These are phyloP conservation scores for Cichorium intybus DNA, from an alignment of 140 eudicot genomes.

Conservation along the genomic window DNA sequence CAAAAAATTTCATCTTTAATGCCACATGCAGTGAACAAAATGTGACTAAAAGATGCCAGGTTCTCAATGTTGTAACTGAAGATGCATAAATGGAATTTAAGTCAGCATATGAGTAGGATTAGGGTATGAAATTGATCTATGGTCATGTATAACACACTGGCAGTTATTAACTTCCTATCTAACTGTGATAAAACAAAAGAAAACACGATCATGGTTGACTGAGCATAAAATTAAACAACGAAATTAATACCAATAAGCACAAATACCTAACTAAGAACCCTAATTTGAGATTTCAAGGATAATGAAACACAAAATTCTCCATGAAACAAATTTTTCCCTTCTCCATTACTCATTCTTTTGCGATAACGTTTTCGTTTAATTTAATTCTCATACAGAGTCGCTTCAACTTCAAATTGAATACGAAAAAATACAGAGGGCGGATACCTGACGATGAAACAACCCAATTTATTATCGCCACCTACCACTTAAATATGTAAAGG, in stretches of 20 bases:
- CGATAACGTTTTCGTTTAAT: not conserved
- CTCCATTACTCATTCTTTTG: not conserved
- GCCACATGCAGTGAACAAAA: slow-evolving; percentile 81
- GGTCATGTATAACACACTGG: not conserved
- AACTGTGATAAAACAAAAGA: slow-evolving; percentile 4
- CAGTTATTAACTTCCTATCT: not conserved
- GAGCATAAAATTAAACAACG: slow-evolving; percentile 13
- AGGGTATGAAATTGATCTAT: not conserved
- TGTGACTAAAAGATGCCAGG: slow-evolving; percentile 88
- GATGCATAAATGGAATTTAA: slow-evolving; percentile 7
- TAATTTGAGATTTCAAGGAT: slow-evolving; percentile 2
- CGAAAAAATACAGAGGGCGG: too few species aligned
- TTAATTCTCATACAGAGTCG: not conserved
- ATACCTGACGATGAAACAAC: too few species aligned
- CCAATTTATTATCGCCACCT: too few species aligned
- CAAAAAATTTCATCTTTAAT: slow-evolving; percentile 59
- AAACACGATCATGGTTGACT: not conserved
- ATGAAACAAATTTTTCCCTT: not conserved
- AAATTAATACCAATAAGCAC: not conserved
- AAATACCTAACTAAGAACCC: not conserved
- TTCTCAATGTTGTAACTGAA: slow-evolving; percentile 81
- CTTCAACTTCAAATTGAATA: slow-evolving; percentile 9
- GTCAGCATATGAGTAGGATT: slow-evolving; percentile 11
- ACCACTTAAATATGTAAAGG: too few species aligned
- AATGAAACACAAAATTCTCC: not conserved